Conservation (phyloP, 176 grass and related monocot genomes). For the Saccharum officinarum region DNA sequence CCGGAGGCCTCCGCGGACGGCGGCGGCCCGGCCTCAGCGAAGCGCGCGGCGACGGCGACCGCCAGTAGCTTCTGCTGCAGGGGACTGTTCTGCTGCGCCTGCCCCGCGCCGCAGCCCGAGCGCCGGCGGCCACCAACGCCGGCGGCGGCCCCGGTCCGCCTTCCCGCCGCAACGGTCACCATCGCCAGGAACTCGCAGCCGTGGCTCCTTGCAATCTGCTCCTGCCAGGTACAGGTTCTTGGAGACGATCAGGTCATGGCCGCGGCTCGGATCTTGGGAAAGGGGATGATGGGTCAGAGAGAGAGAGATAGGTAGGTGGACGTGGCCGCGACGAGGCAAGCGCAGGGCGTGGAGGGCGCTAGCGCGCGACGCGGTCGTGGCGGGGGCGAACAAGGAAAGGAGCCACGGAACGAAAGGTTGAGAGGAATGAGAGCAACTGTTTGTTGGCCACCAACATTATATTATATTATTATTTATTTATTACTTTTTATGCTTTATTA, state of each 20-base stretch:
- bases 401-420: background rate
- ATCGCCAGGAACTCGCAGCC: background rate
- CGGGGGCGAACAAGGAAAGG: background rate
- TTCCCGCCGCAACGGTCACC: slow-evolving; percentile 32
- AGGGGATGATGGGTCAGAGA: background rate
- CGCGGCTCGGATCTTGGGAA: background rate
- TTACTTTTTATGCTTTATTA: background rate
- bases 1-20: slow-evolving; percentile 15
- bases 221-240: background rate
- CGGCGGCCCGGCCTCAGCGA: slow-evolving; percentile 5
- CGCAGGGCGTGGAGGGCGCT: background rate
- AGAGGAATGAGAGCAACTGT: background rate
- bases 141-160: background rate
- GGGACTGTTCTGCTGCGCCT: slow-evolving; percentile 28
- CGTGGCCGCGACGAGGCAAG: background rate
- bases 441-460: background rate
- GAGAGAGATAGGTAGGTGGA: background rate
- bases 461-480: background rate
- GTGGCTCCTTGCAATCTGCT: background rate
- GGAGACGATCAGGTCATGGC: background rate
- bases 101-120: slow-evolving; percentile 18
- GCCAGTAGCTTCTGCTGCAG: slow-evolving; percentile 41
- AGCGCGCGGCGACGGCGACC: slow-evolving; percentile 44
- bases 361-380: slow-evolving; percentile 19
- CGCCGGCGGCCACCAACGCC: background rate